Evolutionary conservation across 345 rosid genomes (phyloP), one percentile per base, ranked within the genome.

Genomic region (Linum trigynum): DNA sequence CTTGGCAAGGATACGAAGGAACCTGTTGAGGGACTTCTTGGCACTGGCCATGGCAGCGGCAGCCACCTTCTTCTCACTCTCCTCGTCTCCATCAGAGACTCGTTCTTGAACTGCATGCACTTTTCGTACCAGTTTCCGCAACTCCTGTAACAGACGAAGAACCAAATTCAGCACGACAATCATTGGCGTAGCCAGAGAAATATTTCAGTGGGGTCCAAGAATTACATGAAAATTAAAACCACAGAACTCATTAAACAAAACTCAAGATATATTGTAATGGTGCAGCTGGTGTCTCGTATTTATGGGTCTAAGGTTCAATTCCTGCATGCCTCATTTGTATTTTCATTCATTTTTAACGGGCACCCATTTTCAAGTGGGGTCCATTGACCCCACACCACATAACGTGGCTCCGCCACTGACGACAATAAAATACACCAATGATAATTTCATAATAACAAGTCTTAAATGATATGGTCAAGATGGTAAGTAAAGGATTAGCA

Each of bases 101-200:
- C 72, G 62, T 65, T 88, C 86, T 65, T 77, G 80, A 72, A 63
- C 76, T 40, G 74, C 60, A 35, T 85, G 90, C 58, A 88, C 87
- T 72, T 61, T 77, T 56, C 91, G 82, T 50, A 92, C 91, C 68
- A 88, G 94, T 67, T 77, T 85, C 37, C 90, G 90, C 61, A 92
- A 68, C 69, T 89, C 92, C 98, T 91, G 68, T 63, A 64, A 10
- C 67, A 59, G 32, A 68, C 71, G 68, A 8, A 23, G 32, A 50
- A 59, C 16, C 56, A 63, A 15, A 42, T 12, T 12, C 16, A 63
- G 7, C 38, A 38, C 17, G 15, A 11, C 10, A 3, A 58, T 39
- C 55, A 45, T n/a, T 3, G 23, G 5, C 4, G 36, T 35, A 60
- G 48, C 38, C 3, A 17, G 11, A 14, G n/a, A n/a, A n/a, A n/a